A percentile compares a stretch with the other conserved stretches of the same genome.
phyloP scores from a whole-genome alignment of 768 basidiomycete genomes.

The Panellus pusillus region DNA sequence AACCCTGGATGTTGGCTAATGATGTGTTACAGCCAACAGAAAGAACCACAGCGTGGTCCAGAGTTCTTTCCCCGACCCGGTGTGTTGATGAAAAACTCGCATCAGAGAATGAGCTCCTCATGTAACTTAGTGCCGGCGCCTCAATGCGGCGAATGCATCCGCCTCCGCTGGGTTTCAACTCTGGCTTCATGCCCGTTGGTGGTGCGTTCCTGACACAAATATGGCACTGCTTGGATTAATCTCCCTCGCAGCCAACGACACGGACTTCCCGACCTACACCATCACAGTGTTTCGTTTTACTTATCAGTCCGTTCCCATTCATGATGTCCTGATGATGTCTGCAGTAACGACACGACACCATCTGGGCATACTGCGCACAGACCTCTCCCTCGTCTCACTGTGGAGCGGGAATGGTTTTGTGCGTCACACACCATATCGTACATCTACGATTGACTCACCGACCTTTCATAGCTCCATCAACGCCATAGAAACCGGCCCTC shows the following conservation, averaged over 20 bases:
- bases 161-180: slow-evolving; percentile 62
- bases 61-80: slow-evolving; percentile 57
- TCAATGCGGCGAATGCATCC: slow-evolving; percentile 38
- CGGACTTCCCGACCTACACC: slow-evolving; percentile 2
- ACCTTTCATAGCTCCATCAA: slow-evolving; percentile 48
- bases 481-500: slow-evolving; percentile 46
- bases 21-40: slow-evolving; percentile 45
- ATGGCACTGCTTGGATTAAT: too few relatives aligned
- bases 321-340: not conserved
- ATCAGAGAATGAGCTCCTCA: not conserved
- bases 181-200: slow-evolving; percentile 35
- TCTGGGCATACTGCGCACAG: slow-evolving; percentile 26
- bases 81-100: not conserved
- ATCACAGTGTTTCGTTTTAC: not conserved
- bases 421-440: slow-evolving; percentile 20
- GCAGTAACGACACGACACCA: slow-evolving; percentile 7
- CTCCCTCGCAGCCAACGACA: not conserved
- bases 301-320: not conserved
- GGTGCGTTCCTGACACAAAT: slow-evolving; percentile 13
- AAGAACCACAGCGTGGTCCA: slow-evolving; percentile 72
- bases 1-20: not conserved
- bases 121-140: slow-evolving; percentile 26
- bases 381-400: slow-evolving; percentile 39
- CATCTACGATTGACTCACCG: not conserved
- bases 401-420: slow-evolving; percentile 58